phyloP scores from a whole-genome alignment of 768 basidiomycete genomes.

The Tulasnella sp. region DNA sequence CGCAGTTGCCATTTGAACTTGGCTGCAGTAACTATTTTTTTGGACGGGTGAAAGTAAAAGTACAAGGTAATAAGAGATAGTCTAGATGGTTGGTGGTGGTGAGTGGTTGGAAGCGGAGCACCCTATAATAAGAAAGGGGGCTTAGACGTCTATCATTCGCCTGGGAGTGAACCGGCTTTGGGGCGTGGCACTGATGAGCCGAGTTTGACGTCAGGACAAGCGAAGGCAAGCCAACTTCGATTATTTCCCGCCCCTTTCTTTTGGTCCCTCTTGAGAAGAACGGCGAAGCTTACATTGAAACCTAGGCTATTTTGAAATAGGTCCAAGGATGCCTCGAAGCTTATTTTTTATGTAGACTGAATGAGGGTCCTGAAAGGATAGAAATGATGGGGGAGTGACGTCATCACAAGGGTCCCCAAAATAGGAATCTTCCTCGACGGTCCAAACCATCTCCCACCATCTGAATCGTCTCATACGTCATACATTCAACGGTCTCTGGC shows the following conservation, averaged over 20 bases:
- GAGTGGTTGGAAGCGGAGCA: background rate
- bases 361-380: background rate
- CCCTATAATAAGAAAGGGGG: background rate
- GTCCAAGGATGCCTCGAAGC: too few relatives aligned
- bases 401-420: background rate
- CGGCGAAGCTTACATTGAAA: too few relatives aligned
- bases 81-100: background rate
- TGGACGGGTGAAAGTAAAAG: background rate
- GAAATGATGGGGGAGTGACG: background rate
- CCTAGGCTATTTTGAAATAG: too few relatives aligned
- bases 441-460: background rate
- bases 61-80: background rate
- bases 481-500: background rate
- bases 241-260: background rate
- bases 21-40: background rate
- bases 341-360: too few relatives aligned
- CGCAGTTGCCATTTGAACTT: background rate
- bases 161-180: background rate
- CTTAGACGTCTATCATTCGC: background rate
- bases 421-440: background rate
- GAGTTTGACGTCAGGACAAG: slow-evolving; percentile 9
- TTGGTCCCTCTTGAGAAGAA: background rate
- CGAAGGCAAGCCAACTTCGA: background rate
- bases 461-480: background rate
- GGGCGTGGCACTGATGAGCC: background rate